Evolutionary conservation across 768 basidiomycete species (phyloP).

Genomic region (Erythrobasidium yunnanense): DNA sequence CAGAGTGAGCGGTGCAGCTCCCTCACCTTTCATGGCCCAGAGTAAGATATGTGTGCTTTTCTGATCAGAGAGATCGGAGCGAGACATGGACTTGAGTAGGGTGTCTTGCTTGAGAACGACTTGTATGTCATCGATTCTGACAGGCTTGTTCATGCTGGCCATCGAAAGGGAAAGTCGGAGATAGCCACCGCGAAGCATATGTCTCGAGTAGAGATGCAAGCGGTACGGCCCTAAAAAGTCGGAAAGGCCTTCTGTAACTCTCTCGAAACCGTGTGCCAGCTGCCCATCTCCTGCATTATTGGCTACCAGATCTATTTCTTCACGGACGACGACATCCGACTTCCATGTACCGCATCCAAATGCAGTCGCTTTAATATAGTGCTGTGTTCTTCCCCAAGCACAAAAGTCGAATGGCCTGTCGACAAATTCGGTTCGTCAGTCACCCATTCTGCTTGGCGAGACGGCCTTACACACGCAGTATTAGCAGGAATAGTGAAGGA

Average conservation of each 20-base stretch:
- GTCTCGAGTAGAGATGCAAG: background rate
- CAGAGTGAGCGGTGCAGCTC: background rate
- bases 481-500: slow-evolving; percentile 14
- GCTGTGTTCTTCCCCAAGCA: background rate
- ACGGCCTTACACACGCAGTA: background rate
- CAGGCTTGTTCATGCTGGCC: background rate
- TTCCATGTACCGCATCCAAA: background rate
- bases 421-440: background rate
- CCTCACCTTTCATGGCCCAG: slow-evolving; percentile 13
- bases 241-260: background rate
- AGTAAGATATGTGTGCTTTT: background rate
- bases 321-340: background rate
- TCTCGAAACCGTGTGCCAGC: slow-evolving; percentile 10
- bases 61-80: slow-evolving; percentile 1
- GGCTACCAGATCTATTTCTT: slow-evolving; percentile 1
- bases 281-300: background rate
- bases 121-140: background rate
- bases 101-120: slow-evolving; percentile 1
- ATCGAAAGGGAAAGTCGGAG: background rate
- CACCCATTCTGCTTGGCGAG: background rate
- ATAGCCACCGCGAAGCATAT: slow-evolving; percentile 15
- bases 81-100: slow-evolving; percentile 5
- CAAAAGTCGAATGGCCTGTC: slow-evolving; percentile 1
- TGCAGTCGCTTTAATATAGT: background rate
- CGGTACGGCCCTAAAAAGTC: background rate